Percentiles rank a stretch among this genome's conserved stretches.
phyloP scores from a whole-genome alignment of 352 stramenopile genomes.

The Globisporangium splendens region DNA sequence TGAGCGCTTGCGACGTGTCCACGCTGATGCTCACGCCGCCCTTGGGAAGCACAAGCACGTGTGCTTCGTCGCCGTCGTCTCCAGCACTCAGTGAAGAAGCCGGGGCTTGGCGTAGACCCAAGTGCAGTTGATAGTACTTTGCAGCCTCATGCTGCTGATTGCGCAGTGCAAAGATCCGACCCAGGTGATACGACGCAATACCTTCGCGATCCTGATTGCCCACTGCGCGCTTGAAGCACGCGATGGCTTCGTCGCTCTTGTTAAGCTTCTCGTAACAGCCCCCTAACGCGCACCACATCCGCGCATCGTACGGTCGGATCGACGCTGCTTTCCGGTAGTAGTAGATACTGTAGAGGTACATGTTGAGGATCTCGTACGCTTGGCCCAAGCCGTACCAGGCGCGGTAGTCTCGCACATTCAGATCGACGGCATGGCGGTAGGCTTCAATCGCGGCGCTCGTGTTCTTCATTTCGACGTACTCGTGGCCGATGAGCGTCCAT shows the following conservation, averaged over 20 bases:
- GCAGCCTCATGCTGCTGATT: conserved; percentile 54
- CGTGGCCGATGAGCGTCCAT: conserved; percentile 98
- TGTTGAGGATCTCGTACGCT: conserved; percentile 98
- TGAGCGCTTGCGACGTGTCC: conserved; percentile 60
- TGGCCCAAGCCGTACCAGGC: conserved; percentile 98
- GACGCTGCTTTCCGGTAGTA: conserved; percentile 96
- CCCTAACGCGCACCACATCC: conserved; percentile 97
- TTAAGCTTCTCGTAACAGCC: conserved; percentile 76
- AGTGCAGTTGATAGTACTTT: conserved; percentile 71
- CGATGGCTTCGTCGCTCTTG: conserved; percentile 65
- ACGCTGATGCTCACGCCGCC: conserved; percentile 40
- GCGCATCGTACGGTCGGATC: conserved; percentile 94
- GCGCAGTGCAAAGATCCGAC: conserved; percentile 46
- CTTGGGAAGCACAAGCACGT: conserved; percentile 8
- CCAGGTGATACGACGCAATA: conserved; percentile 69
- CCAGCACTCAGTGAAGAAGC: background rate
- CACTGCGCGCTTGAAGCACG: conserved; percentile 73
- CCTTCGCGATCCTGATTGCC: conserved; percentile 75
- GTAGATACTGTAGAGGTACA: conserved; percentile 98
- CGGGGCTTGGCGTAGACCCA: conserved; percentile 39
- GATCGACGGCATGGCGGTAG: conserved; percentile 92
- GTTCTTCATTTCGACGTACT: conserved; percentile 99
- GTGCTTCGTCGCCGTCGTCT: conserved; percentile 1
- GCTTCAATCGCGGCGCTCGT: conserved; percentile 95
- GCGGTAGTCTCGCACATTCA: conserved; percentile 94